These are phyloP conservation scores for Diplodia mutila DNA, from an alignment of 2,329 filamentous ascomycete genomes.

Conservation along the genomic window DNA sequence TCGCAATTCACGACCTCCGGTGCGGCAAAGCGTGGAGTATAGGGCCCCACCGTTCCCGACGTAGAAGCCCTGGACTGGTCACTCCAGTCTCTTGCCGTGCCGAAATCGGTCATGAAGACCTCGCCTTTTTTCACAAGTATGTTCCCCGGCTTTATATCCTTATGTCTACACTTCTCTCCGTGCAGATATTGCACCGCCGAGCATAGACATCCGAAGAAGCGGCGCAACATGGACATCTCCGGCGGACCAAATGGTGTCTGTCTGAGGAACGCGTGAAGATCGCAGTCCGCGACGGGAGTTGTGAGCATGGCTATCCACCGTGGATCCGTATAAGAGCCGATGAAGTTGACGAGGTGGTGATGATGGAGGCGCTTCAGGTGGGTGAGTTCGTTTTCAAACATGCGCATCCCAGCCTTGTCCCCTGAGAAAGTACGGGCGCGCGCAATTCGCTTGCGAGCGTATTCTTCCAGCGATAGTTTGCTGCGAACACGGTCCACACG, in stretches of 20 bases:
- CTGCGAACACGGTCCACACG: slow-evolving; percentile 33
- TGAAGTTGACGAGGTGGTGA: slow-evolving; percentile 31
- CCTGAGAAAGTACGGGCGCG: slow-evolving; percentile 26
- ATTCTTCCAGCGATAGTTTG: slow-evolving; percentile 31
- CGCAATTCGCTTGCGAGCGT: slow-evolving; percentile 33
- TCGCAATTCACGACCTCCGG: neutral
- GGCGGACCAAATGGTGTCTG: neutral
- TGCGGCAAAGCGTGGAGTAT: neutral
- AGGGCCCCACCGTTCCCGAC: neutral
- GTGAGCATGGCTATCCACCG: slow-evolving; percentile 19
- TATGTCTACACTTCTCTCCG: slow-evolving; percentile 33
- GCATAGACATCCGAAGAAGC: slow-evolving; percentile 37
- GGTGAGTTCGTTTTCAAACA: slow-evolving; percentile 30
- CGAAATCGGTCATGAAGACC: slow-evolving; percentile 37
- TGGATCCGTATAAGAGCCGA: slow-evolving; percentile 28
- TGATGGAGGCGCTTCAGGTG: slow-evolving; percentile 30
- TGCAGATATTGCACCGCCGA: slow-evolving; percentile 35
- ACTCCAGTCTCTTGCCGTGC: slow-evolving; percentile 31
- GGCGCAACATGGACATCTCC: slow-evolving; percentile 27
- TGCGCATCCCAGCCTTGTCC: slow-evolving; percentile 24
- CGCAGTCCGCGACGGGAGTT: slow-evolving; percentile 19
- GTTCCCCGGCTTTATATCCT: slow-evolving; percentile 40
- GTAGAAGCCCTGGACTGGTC: slow-evolving; percentile 27
- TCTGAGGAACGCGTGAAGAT: slow-evolving; percentile 5
- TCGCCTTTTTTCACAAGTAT: slow-evolving; percentile 34